Base-by-base conservation (phyloP, 2,329 filamentous ascomycete species). In the Xylariaceae sp. region DNA sequence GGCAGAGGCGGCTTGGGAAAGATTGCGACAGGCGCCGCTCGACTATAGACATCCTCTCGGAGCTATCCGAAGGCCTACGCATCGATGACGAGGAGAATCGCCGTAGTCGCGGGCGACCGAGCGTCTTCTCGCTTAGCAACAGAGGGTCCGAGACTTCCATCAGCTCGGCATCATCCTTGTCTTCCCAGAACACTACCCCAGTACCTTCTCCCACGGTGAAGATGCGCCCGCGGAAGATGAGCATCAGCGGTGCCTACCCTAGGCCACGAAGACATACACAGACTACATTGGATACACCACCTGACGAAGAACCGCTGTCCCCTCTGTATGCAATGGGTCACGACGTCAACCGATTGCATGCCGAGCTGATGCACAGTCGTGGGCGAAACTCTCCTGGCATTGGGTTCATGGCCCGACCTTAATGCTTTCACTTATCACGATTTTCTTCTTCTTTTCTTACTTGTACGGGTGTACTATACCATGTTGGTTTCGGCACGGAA, bases 201-300 rank as follows among this genome's bases (percentile, higher is more conserved):
- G 13, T 53, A 6, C 28, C 56, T 3, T 51, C 55, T 16, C 52
- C 55, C 0, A 44, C 45, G 18, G 28, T 40, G 1, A 52, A 51
- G 50, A 52, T 45, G 45, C 55, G 57, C 7, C 55, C 55, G 43
- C 44, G 54, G 18, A 59, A 59, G 52, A 59, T 59, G 57, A 59
- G 57, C 44, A 43, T 50, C n/a, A 59, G 47, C 51, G 51, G 51
- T 5, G 16, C 50, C 16, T 57, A 52, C 34, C 49, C 56, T 28
- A 48, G 51, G n/a, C 54, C 54, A 3, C 54, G 56, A 31, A 47
- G 56, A 38, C 34, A 38, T 13, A 16, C 34, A 13, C 13, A 16
- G 5, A 38, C 13, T 3, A 38, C 16, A 16, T 9, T 38, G 34
- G 34, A 38, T 5, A 42, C 54, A 56, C 45, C 52, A 51, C 14